Conservation (phyloP, 2,329 filamentous ascomycete species). For the Penicillium sp. region DNA sequence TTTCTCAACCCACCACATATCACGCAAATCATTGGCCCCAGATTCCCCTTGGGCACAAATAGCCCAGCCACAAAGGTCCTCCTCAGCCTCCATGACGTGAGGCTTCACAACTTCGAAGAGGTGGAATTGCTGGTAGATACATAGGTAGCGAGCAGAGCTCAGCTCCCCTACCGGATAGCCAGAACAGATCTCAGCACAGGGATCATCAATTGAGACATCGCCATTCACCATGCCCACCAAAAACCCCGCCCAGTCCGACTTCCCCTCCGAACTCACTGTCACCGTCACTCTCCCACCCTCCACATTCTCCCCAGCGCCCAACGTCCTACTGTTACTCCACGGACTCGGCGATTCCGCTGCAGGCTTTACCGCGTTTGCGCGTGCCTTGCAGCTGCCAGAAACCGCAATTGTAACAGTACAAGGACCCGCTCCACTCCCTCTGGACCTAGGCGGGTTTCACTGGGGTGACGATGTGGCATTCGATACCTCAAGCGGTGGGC, state of each 20-base stretch:
- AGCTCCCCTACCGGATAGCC: neutral
- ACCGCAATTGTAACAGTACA: constrained; percentile 70
- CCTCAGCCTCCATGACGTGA: neutral
- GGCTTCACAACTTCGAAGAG: neutral
- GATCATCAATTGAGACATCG: neutral
- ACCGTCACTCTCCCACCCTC: constrained; percentile 39
- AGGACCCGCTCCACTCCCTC: constrained; percentile 63
- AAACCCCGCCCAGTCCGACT: constrained; percentile 43
- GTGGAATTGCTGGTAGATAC: neutral
- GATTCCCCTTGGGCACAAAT: neutral
- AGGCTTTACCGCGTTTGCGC: constrained; percentile 65
- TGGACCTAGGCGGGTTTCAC: constrained; percentile 62
- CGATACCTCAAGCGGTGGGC: constrained; percentile 46
- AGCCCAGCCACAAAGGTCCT: neutral
- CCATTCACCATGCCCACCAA: constrained; percentile 29
- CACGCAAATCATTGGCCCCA: neutral
- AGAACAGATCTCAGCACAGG: neutral
- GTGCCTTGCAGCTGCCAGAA: constrained; percentile 66
- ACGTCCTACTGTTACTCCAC: constrained; percentile 76
- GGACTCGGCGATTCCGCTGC: constrained; percentile 71
- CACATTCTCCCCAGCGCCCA: constrained; percentile 54
- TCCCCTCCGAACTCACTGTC: constrained; percentile 41
- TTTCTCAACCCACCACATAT: neutral
- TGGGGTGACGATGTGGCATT: constrained; percentile 64
- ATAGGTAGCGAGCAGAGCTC: neutral